Evolutionary conservation across 2,329 filamentous ascomycete species (phyloP).

Genomic region (Trichophyton benhamiae): DNA sequence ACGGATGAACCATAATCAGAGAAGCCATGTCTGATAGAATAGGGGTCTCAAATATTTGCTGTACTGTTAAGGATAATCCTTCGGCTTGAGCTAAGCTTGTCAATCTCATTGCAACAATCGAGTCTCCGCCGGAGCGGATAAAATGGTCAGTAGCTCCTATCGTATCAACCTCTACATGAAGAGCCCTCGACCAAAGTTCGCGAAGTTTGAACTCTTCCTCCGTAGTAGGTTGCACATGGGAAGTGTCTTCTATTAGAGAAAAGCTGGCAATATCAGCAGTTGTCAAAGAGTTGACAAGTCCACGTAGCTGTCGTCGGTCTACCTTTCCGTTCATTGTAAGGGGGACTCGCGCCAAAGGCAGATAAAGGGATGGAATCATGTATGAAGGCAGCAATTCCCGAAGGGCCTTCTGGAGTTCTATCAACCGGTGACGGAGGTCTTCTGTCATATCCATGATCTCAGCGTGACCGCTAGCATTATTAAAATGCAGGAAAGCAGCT

Average conservation of each 20-base stretch:
- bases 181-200: not conserved
- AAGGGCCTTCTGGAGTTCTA: constrained; percentile 11
- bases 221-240: not conserved
- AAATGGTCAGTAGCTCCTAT: not conserved
- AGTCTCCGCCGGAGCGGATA: not conserved
- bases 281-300: not conserved
- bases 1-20: not conserved
- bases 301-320: constrained; percentile 22
- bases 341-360: constrained; percentile 27
- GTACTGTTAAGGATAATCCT: constrained; percentile 1
- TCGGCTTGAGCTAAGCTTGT: not conserved
- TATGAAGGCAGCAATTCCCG: constrained; percentile 18
- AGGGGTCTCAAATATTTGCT: constrained; percentile 4
- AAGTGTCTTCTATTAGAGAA: not conserved
- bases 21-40: constrained; percentile 1
- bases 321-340: constrained; percentile 23
- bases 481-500: not conserved
- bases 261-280: not conserved
- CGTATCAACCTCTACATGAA: not conserved
- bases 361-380: constrained; percentile 32
- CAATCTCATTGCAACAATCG: not conserved
- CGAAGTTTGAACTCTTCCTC: not conserved
- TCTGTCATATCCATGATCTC: not conserved
- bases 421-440: not conserved
- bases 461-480: not conserved